Conservation (phyloP, 768 basidiomycete genomes). For the Termitomyces sp. region DNA sequence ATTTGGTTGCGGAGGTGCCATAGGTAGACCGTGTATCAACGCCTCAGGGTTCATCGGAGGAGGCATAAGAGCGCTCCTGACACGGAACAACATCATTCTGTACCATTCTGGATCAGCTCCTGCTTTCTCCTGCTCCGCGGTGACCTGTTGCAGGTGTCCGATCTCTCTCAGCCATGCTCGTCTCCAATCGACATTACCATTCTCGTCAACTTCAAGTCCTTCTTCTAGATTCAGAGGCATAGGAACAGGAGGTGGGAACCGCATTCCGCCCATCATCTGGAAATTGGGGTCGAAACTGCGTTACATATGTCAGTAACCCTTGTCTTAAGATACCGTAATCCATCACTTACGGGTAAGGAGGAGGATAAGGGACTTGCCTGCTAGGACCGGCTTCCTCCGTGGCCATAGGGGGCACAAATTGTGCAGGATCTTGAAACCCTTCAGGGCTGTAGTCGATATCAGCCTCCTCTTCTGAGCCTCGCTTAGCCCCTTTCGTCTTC, state of each 20-base stretch:
- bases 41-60: constrained; percentile 49
- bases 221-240: constrained; percentile 66
- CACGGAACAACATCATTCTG: constrained; percentile 79
- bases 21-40: constrained; percentile 44
- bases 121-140: constrained; percentile 78
- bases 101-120: constrained; percentile 84
- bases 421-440: constrained; percentile 56
- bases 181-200: constrained; percentile 80
- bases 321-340: neutral
- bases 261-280: constrained; percentile 64
- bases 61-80: constrained; percentile 69
- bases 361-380: constrained; percentile 55
- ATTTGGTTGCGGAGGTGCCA: constrained; percentile 36
- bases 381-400: constrained; percentile 62
- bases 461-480: constrained; percentile 55
- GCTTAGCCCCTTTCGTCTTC: constrained; percentile 61
- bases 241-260: constrained; percentile 53
- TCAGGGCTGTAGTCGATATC: constrained; percentile 62
- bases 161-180: constrained; percentile 80
- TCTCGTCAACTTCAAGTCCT: constrained; percentile 68
- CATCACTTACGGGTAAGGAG: constrained; percentile 55
- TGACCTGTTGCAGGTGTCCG: constrained; percentile 68
- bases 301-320: constrained; percentile 13
- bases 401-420: constrained; percentile 57
- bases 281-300: constrained; percentile 73